Evolutionary conservation across 1,284 basidiomycete species (phyloP).

Genomic region (Bjerkandera adusta): DNA sequence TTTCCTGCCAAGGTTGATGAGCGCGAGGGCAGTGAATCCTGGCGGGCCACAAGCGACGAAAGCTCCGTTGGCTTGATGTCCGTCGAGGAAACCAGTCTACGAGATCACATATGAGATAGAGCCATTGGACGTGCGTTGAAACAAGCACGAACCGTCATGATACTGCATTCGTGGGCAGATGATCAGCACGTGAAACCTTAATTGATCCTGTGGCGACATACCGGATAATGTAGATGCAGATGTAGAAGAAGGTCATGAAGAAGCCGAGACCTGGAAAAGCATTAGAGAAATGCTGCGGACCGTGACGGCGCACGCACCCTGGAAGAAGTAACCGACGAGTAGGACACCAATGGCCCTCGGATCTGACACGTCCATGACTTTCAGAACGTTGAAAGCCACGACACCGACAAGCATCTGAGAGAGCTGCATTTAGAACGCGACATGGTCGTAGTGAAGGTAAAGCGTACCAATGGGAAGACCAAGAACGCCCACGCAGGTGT

Average conservation of each 20-base stretch:
- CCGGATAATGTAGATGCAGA: conserved; percentile 49
- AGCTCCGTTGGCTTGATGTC: conserved; percentile 48
- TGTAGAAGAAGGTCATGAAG: conserved; percentile 52
- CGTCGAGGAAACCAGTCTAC: conserved; percentile 49
- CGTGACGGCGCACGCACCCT: conserved; percentile 30
- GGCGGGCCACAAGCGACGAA: conserved; percentile 48
- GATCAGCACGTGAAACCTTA: conserved; percentile 3
- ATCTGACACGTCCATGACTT: conserved; percentile 36
- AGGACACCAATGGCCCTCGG: conserved; percentile 40
- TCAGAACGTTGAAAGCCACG: conserved; percentile 44
- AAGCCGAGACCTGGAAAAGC: conserved; percentile 39
- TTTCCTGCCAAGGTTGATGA: conserved; percentile 43
- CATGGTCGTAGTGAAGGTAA: not conserved
- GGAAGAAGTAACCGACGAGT: conserved; percentile 46
- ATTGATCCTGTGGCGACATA: conserved; percentile 15
- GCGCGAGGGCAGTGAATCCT: conserved; percentile 46
- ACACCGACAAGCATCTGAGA: conserved; percentile 48
- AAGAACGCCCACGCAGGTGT: conserved; percentile 49
- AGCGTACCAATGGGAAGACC: conserved; percentile 44
- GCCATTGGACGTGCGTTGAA: not conserved
- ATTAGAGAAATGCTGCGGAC: not conserved
- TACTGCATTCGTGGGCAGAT: conserved; percentile 23
- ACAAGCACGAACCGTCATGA: conserved; percentile 38
- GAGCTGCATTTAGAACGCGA: conserved; percentile 10
- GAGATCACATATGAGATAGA: not conserved